Evolutionary conservation across 1,284 basidiomycete species (phyloP).

Genomic region (Quambalaria eucalypti): DNA sequence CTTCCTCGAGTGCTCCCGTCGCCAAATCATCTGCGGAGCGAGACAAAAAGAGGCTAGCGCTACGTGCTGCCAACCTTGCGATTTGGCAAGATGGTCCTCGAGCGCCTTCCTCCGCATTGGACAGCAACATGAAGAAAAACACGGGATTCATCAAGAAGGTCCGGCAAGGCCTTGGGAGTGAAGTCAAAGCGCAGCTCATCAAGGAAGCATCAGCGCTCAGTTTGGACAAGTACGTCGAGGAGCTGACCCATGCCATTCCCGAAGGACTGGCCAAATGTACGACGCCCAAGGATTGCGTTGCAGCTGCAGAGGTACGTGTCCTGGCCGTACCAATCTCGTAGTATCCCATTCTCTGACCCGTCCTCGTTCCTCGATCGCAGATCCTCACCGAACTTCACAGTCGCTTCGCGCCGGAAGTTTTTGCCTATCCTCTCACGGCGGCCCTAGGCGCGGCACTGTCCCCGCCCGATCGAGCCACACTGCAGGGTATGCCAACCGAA

Average conservation of each 20-base stretch:
- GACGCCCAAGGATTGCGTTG: slow-evolving; percentile 79
- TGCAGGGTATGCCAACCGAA: slow-evolving; percentile 58
- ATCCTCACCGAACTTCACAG: slow-evolving; percentile 80
- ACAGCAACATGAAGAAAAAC: slow-evolving; percentile 44
- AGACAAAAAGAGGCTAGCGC: slow-evolving; percentile 21
- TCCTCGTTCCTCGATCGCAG: slow-evolving; percentile 49
- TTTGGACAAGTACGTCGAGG: slow-evolving; percentile 91
- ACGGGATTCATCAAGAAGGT: slow-evolving; percentile 41
- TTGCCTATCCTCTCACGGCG: slow-evolving; percentile 64
- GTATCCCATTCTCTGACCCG: background rate
- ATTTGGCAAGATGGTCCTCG: slow-evolving; percentile 24
- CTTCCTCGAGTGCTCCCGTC: no score
- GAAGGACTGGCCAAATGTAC: slow-evolving; percentile 80
- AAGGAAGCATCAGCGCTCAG: slow-evolving; percentile 79
- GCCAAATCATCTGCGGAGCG: slow-evolving; percentile 15
- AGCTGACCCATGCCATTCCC: slow-evolving; percentile 73
- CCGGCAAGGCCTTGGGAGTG: slow-evolving; percentile 28
- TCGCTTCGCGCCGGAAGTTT: slow-evolving; percentile 64
- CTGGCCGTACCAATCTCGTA: no score
- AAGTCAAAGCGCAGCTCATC: slow-evolving; percentile 47
- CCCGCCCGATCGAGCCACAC: slow-evolving; percentile 50
- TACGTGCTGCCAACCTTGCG: slow-evolving; percentile 20
- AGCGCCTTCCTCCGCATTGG: slow-evolving; percentile 15
- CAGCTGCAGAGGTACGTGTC: slow-evolving; percentile 72
- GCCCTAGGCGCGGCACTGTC: slow-evolving; percentile 59